Evolutionary conservation across 2,329 filamentous ascomycete species (phyloP).

Genomic region (Claviceps humidiphila): DNA sequence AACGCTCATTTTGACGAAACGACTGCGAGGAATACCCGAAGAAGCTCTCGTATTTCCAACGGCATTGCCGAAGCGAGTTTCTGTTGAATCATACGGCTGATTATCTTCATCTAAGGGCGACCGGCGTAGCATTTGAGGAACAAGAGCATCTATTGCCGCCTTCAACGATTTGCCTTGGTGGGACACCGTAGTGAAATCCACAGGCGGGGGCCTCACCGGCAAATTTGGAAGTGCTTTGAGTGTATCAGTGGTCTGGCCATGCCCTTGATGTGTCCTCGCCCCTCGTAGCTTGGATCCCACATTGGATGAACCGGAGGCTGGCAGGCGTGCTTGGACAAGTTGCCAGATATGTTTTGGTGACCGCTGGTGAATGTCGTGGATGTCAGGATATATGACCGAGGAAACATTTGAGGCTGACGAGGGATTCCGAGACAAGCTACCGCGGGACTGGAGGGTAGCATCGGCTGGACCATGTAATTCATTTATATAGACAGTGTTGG

Average conservation of each 20-base stretch:
- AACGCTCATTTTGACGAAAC: conserved; percentile 17
- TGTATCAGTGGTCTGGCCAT: not conserved
- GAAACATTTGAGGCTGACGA: conserved; percentile 26
- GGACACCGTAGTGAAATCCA: no score
- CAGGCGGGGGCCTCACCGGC: not conserved
- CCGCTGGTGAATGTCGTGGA: conserved; percentile 30
- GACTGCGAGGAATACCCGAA: conserved; percentile 18
- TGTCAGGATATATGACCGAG: conserved; percentile 16
- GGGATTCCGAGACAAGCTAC: conserved; percentile 8
- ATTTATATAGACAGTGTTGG: not conserved
- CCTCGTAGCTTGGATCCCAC: not conserved
- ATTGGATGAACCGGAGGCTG: not conserved
- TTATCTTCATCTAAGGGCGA: not conserved
- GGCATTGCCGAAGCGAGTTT: not conserved
- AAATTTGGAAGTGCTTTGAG: not conserved
- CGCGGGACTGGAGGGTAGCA: not conserved
- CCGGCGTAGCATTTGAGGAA: conserved; percentile 6
- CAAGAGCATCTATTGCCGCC: conserved; percentile 3
- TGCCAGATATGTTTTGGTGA: conserved; percentile 30
- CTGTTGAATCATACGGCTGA: not conserved
- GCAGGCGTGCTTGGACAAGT: not conserved
- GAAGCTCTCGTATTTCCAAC: not conserved
- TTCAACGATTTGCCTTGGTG: not conserved
- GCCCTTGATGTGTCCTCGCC: not conserved
- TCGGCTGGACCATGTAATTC: conserved; percentile 1